A percentile compares a stretch with the other conserved stretches of the same genome.
These are phyloP conservation scores for Candida sanyaensis DNA, from an alignment of 1,139 yeast genomes.

Conservation along the genomic window DNA sequence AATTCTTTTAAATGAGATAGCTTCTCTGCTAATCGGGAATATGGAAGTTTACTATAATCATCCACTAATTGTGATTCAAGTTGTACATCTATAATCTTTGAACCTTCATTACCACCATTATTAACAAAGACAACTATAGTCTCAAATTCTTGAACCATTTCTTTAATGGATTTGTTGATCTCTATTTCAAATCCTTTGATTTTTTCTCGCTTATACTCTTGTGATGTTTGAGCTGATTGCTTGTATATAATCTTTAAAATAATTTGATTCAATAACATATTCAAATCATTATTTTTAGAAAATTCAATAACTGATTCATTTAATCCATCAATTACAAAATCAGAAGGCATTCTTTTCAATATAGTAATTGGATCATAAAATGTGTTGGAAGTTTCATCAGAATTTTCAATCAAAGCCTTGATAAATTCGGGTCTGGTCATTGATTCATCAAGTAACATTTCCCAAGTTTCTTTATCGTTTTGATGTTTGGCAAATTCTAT, in stretches of 20 bases:
- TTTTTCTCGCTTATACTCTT: constrained; percentile 33
- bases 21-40: constrained; percentile 8
- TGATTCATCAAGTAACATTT: constrained; percentile 68
- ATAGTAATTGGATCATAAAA: constrained; percentile 70
- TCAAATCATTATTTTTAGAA: constrained; percentile 64
- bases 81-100: constrained; percentile 3
- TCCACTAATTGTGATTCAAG: constrained; percentile 6
- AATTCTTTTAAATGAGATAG: constrained; percentile 9
- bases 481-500: constrained; percentile 76
- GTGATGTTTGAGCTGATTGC: constrained; percentile 53
- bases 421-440: constrained; percentile 73
- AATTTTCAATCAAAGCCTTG: constrained; percentile 67
- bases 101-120: not conserved
- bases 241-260: constrained; percentile 63
- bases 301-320: constrained; percentile 63
- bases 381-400: constrained; percentile 53
- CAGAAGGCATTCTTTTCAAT: constrained; percentile 64
- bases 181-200: constrained; percentile 48
- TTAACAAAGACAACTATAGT: constrained; percentile 19
- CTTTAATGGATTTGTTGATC: constrained; percentile 15
- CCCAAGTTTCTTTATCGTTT: constrained; percentile 79
- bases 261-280: constrained; percentile 55
- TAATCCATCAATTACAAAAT: constrained; percentile 48
- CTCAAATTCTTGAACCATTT: constrained; percentile 23
- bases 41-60: constrained; percentile 6